Evolutionary conservation across 108 stramenopile genomes (phyloP), one percentile per base, ranked within the genome.

Genomic region (Fragilariopsis cylindrus): DNA sequence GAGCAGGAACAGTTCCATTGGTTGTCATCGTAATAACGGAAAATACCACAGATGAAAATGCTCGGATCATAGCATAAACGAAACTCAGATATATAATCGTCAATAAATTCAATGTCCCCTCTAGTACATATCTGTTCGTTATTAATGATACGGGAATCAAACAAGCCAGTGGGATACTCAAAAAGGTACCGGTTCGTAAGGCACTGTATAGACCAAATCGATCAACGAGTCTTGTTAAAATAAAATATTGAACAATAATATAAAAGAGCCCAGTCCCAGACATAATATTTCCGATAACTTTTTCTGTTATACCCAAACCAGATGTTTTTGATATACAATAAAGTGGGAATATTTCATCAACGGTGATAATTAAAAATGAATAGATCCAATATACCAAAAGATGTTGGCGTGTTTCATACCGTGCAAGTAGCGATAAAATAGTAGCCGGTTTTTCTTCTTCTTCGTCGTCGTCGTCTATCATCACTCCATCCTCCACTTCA

Each of bases 261-360:
- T 85, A 92, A 39, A 88, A 55, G 2, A 92, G 16, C 4, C 91
- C 91, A 41, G 81, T 47, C 4, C 44, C 42, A 1, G 91, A 87
- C 41, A 89, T 40, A 11, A 92, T 85, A 54, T 75, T 65, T 3
- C 91, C 91, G 60, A 92, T 92, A 4, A 73, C 71, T 53, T 80
- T 70, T 73, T 92, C 91, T 40, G 77, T 64, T 56, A 92, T 50
- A 16, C 74, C 85, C 49, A 89, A 66, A 9, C 91, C 91, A 71
- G 77, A 81, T 8, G 57, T 52, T 49, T 70, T 57, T 46, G 88
- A 86, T 19, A 92, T 88, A 63, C 86, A 87, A 73, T 80, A 92
- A 0, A 92, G 77, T 3, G 91, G 91, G 71, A 92, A 90, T 13
- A 72, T 70, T 76, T 92, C 91, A 65, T 82, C 85, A 0, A 87